These are phyloP conservation scores for Colletotrichum sp. DNA, from an alignment of 2,329 filamentous ascomycete genomes.

Conservation along the genomic window DNA sequence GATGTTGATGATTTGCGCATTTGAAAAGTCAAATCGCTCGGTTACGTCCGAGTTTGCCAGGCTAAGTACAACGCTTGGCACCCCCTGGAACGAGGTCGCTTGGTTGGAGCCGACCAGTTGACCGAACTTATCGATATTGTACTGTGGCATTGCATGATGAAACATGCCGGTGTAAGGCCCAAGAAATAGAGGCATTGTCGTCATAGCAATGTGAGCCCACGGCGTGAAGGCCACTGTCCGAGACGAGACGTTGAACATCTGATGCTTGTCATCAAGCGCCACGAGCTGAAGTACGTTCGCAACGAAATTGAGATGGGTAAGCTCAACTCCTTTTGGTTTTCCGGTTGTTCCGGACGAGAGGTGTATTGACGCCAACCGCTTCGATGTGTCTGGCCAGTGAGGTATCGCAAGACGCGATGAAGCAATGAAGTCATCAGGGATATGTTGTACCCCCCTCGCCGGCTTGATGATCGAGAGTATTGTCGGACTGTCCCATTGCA, in stretches of 20 bases:
- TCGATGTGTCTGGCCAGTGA: slow-evolving; percentile 36
- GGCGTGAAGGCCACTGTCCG: slow-evolving; percentile 46
- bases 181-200: slow-evolving; percentile 47
- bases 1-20: slow-evolving; percentile 38
- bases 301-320: slow-evolving; percentile 83
- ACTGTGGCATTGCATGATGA: slow-evolving; percentile 47
- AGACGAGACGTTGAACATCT: slow-evolving; percentile 36
- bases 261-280: slow-evolving; percentile 32
- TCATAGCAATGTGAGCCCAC: slow-evolving; percentile 48
- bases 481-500: slow-evolving; percentile 36
- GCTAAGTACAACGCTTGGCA: slow-evolving; percentile 41
- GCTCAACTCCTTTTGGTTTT: slow-evolving; percentile 87
- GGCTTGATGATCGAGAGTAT: slow-evolving; percentile 37
- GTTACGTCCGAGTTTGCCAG: slow-evolving; percentile 40
- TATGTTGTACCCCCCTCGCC: slow-evolving; percentile 27
- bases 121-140: slow-evolving; percentile 38
- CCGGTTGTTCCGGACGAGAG: slow-evolving; percentile 76
- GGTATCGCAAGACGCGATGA: slow-evolving; percentile 36
- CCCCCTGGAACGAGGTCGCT: slow-evolving; percentile 43
- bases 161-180: slow-evolving; percentile 48
- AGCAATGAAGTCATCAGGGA: slow-evolving; percentile 38
- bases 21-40: slow-evolving; percentile 39
- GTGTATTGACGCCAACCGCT: slow-evolving; percentile 42
- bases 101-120: slow-evolving; percentile 37
- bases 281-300: slow-evolving; percentile 62